Evolutionary conservation across 441 rosid species (phyloP).

Genomic region (Aquilaria agallochum): DNA sequence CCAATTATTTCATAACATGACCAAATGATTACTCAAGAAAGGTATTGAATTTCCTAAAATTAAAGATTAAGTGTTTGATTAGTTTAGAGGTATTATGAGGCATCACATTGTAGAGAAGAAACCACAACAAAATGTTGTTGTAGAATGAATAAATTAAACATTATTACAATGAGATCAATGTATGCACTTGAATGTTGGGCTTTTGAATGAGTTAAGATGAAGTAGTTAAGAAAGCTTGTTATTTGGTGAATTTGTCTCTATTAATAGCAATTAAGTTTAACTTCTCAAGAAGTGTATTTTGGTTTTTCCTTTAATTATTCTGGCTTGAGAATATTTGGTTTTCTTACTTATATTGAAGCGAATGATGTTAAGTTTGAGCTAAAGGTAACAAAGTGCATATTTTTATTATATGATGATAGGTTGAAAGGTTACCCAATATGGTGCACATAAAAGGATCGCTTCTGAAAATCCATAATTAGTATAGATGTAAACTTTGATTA

Average conservation of each 20-base stretch:
- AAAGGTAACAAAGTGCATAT: not conserved
- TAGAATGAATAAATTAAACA: not conserved
- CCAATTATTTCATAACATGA: too few species aligned
- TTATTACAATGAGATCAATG: not conserved
- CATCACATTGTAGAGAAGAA: not conserved
- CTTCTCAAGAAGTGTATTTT: not conserved
- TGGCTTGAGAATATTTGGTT: not conserved
- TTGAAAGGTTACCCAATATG: too few species aligned
- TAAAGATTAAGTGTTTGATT: not conserved
- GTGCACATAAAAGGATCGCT: not conserved
- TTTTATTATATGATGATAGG: too few species aligned
- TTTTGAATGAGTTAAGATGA: not conserved
- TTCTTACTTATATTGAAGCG: not conserved
- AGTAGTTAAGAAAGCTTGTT: not conserved
- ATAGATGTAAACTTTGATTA: not conserved
- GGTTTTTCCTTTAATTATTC: slow-evolving; percentile 3
- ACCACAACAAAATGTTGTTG: not conserved
- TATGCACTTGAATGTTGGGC: not conserved
- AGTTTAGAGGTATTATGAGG: not conserved
- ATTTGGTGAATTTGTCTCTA: not conserved
- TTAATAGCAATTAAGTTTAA: not conserved
- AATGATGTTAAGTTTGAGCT: not conserved
- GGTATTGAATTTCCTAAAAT: too few species aligned
- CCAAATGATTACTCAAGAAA: too few species aligned
- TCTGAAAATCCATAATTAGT: not conserved